phyloP scores from a whole-genome alignment of 163 green algal species.

The Trebouxiophyceae sp. region DNA sequence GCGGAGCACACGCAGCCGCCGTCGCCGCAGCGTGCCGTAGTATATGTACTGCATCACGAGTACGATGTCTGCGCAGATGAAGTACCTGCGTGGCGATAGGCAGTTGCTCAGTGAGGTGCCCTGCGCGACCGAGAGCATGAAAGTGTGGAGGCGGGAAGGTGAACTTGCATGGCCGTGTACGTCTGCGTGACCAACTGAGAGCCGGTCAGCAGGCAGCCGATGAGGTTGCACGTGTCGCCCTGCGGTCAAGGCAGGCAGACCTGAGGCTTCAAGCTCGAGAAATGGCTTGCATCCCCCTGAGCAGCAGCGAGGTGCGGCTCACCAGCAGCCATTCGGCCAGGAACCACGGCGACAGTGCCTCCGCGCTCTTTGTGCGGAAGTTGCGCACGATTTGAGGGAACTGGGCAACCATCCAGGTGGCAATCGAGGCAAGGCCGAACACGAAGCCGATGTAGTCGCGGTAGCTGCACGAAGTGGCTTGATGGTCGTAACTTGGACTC shows the following conservation, averaged over 20 bases:
- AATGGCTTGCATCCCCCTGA: too few species aligned
- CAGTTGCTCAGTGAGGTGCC: too few species aligned
- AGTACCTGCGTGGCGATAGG: constrained; percentile 75
- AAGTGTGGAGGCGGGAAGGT: too few species aligned
- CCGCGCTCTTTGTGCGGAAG: constrained; percentile 60
- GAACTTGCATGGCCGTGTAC: constrained; percentile 62
- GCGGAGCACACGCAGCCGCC: not conserved
- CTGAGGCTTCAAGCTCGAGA: too few species aligned
- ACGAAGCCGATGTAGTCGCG: constrained; percentile 63
- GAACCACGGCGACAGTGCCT: constrained; percentile 82
- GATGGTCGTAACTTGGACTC: not conserved
- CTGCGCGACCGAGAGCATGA: too few species aligned
- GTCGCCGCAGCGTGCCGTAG: constrained; percentile 28
- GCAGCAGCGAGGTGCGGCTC: too few species aligned
- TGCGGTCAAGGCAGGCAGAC: constrained; percentile 20
- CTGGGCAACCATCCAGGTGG: constrained; percentile 79
- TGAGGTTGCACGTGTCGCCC: constrained; percentile 88
- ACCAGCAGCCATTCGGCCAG: constrained; percentile 79
- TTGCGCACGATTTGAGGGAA: constrained; percentile 78
- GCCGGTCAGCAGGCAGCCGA: constrained; percentile 71
- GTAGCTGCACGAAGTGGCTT: constrained; percentile 20
- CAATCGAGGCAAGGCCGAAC: constrained; percentile 67
- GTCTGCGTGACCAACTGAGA: constrained; percentile 79
- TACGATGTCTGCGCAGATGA: constrained; percentile 59
- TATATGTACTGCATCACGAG: constrained; percentile 53